Evolutionary conservation across 148 eudicot genomes (phyloP), one percentile per base, ranked within the genome.

Genomic region (Silene latifolia): DNA sequence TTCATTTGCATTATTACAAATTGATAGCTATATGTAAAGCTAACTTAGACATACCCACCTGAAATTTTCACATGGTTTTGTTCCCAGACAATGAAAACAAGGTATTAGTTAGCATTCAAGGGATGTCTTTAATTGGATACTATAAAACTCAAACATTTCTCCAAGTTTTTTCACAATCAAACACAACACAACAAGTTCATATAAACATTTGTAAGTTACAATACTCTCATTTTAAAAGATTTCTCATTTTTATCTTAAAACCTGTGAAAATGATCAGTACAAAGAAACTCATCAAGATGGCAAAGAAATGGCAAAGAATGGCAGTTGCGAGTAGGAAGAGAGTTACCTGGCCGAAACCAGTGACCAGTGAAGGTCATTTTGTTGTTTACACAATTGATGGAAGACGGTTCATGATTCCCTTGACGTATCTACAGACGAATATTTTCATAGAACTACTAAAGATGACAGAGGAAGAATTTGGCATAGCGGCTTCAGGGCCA

Each of bases 251-350:
- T 6, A 0, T 39, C 44, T 39, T 39, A 63, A 27, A 32, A 65
- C 39, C 19, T 17, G 3, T 19, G n/a, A 72, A 72, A 53, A 80
- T 80, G 83, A 72, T 76, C 10, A 80, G 76, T 67, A 23, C 83
- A 25, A 80, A 76, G 67, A 71, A 67, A 32, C 75, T 80, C 23
- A 75, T 63, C 32, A 75, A 63, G 24, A 65, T 80, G 59, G 82
- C 79, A 35, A 75, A 21, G 32, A 80, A 75, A 75, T 75, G 82
- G 72, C 79, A 75, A 23, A 80, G 17, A 53, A 25, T 75, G 15
- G 76, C 79, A 44, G 70, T 44, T 23, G 64, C 66, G 5, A 80
- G 67, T 35, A 59, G 81, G 59, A 74, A 54, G 48, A 39, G 29
- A 21, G 74, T 80, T 54, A 68, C 78, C 13, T 62, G 56, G 39